These are phyloP conservation scores for Quercus phellos DNA, from an alignment of 331 rosid species.

Conservation along the genomic window DNA sequence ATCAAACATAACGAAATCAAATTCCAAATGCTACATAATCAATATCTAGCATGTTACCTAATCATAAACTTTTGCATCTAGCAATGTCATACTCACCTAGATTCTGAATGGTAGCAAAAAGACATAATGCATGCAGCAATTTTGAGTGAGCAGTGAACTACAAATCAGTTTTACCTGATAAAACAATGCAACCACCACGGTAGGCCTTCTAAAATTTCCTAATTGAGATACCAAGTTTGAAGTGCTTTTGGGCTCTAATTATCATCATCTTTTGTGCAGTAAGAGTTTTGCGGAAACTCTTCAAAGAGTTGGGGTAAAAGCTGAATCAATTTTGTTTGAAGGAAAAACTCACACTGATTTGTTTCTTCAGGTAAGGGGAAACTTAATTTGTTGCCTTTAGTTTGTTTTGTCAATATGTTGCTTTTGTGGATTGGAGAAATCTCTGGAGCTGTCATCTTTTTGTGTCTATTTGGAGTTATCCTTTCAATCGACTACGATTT, in stretches of 20 bases:
- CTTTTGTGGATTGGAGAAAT: neutral
- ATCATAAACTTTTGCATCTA: too few relatives aligned
- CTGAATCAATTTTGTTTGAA: conserved; percentile 66
- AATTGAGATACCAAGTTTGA: conserved; percentile 1
- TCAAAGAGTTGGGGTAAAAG: conserved; percentile 58
- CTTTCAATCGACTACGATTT: neutral
- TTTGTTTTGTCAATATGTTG: neutral
- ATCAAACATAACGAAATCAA: too few relatives aligned
- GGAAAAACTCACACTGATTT: conserved; percentile 92
- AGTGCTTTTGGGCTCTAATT: conserved; percentile 11
- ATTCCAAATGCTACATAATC: too few relatives aligned
- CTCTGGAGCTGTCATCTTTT: neutral
- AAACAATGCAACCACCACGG: too few relatives aligned
- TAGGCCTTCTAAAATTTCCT: neutral
- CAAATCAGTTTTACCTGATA: too few relatives aligned
- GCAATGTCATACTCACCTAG: too few relatives aligned
- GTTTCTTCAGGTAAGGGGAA: conserved; percentile 76
- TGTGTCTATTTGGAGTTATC: neutral
- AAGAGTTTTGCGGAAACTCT: conserved; percentile 76
- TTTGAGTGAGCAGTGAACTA: too few relatives aligned
- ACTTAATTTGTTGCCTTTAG: neutral
- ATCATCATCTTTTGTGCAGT: conserved; percentile 44
- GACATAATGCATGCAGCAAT: too few relatives aligned
- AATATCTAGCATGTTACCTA: too few relatives aligned
- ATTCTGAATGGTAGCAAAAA: too few relatives aligned